These are phyloP conservation scores for Lachancea lanzarotensis DNA, from an alignment of 805 yeast species.

Conservation along the genomic window DNA sequence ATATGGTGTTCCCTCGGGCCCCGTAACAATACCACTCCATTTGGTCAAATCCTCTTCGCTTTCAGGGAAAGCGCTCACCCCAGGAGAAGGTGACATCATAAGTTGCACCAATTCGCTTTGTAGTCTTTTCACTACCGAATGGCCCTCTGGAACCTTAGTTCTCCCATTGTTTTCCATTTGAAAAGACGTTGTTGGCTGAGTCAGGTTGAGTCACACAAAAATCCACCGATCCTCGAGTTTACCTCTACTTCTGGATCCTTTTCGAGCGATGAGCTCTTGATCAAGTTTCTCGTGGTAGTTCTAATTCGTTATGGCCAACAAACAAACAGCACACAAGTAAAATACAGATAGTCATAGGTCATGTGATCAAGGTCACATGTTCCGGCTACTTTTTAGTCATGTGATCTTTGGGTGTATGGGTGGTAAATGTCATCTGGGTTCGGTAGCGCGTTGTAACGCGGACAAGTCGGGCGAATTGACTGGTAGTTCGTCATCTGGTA, in stretches of 20 bases:
- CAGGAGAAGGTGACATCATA: conserved; percentile 45
- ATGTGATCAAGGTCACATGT: no score
- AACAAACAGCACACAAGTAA: no score
- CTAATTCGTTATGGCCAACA: no score
- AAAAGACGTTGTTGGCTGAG: no score
- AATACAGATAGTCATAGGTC: no score
- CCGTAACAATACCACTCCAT: conserved; percentile 56
- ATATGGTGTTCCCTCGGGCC: conserved; percentile 52
- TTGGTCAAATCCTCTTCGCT: conserved; percentile 44
- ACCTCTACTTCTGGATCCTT: no score
- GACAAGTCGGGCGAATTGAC: conserved; percentile 7
- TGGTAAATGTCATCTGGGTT: background rate
- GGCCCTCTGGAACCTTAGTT: conserved; percentile 32
- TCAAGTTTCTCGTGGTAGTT: background rate
- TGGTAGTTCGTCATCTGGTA: background rate
- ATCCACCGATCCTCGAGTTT: no score
- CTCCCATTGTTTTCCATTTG: conserved; percentile 6
- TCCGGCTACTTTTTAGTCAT: no score
- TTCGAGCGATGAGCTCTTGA: no score
- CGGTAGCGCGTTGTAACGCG: conserved; percentile 1
- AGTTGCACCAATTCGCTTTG: conserved; percentile 48
- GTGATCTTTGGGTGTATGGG: background rate
- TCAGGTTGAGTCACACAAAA: no score
- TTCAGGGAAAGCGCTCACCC: conserved; percentile 49
- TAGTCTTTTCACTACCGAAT: conserved; percentile 44